Evolutionary conservation across 2,329 filamentous ascomycete genomes (phyloP).

Genomic region (Hypomyces rosellus): DNA sequence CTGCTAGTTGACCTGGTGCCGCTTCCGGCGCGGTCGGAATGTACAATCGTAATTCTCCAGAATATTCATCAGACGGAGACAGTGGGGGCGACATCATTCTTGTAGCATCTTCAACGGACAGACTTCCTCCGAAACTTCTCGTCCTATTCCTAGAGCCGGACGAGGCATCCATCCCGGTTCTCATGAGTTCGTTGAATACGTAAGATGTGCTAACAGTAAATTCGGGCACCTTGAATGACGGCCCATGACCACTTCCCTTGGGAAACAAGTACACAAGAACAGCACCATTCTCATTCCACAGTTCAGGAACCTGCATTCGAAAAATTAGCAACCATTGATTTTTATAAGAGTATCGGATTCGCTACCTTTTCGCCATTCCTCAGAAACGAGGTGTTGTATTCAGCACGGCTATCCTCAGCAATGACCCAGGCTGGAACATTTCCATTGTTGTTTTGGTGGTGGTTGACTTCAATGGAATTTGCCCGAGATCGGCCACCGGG

Average conservation of each 20-base stretch:
- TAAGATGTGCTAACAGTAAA: constrained; percentile 49
- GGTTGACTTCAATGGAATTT: constrained; percentile 34
- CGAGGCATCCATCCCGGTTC: constrained; percentile 34
- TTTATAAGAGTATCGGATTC: neutral
- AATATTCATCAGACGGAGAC: constrained; percentile 31
- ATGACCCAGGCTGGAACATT: constrained; percentile 48
- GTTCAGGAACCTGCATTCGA: constrained; percentile 50
- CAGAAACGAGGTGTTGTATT: constrained; percentile 51
- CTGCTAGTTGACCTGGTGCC: constrained; percentile 27
- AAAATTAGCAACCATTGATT: neutral
- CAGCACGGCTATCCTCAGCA: constrained; percentile 42
- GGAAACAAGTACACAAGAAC: constrained; percentile 54
- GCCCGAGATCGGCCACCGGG: constrained; percentile 46
- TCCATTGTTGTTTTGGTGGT: constrained; percentile 11
- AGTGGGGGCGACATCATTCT: constrained; percentile 32
- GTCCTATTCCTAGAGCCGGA: constrained; percentile 27
- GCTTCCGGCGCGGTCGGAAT: constrained; percentile 41
- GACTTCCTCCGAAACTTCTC: constrained; percentile 41
- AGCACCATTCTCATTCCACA: constrained; percentile 57
- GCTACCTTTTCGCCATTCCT: constrained; percentile 49
- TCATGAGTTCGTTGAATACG: constrained; percentile 48
- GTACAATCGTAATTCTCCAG: constrained; percentile 45
- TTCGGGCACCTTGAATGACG: constrained; percentile 55
- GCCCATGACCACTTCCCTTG: constrained; percentile 40
- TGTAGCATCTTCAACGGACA: constrained; percentile 45